Evolutionary conservation across 148 eudicot species (phyloP), one percentile per base, ranked within the genome.

Genomic region (Rhododendron simsii): DNA sequence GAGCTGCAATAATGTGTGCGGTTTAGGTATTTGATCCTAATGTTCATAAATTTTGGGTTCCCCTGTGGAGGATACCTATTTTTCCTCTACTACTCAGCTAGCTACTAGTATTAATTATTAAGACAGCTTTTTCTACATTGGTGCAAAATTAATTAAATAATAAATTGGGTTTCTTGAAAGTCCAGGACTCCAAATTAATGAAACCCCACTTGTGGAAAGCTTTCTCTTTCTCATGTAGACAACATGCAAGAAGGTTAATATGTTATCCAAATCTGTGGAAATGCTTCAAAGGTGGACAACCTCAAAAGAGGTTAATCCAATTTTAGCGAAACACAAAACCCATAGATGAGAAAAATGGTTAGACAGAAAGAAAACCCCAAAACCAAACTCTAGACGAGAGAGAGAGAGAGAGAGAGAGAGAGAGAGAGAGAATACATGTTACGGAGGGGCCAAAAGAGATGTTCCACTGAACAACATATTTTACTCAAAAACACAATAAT

Each of bases 401-500:
- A 73, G 57, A 83, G 26, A 33, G 57, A 71, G 59, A 67, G 47
- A 67, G 78, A 67, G 78, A 63, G 53, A 35, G 47, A 16, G 21
- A 57, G 33, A 44, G 48, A 23, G 33, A 69, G 67, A 78, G 14
- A 35, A 2, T 41, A 41, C 45, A 41, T 41, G 45, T 51, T 13
- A 51, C 13, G 55, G 55, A 53, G 51, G 81, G 81, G 35, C 33
- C 7, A 23, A 79, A 41, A 39, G 81, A 21, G 47, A 84, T 76
- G 82, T 78, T 85, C 61, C 26, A 78, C 20, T 59, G 53, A 78
- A 16, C 26, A 65, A 26, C 47, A 80, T 44, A 61, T 80, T 79
- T 69, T 81, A 86, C 84, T 67, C 16, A 48, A 67, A 51, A 81
- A 48, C 28, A 67, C 87, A 86, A 80, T 80, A 47, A 80, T 86